Conservation (phyloP, 2,329 filamentous ascomycete genomes). For the Paraphaeosphaeria minitans region DNA sequence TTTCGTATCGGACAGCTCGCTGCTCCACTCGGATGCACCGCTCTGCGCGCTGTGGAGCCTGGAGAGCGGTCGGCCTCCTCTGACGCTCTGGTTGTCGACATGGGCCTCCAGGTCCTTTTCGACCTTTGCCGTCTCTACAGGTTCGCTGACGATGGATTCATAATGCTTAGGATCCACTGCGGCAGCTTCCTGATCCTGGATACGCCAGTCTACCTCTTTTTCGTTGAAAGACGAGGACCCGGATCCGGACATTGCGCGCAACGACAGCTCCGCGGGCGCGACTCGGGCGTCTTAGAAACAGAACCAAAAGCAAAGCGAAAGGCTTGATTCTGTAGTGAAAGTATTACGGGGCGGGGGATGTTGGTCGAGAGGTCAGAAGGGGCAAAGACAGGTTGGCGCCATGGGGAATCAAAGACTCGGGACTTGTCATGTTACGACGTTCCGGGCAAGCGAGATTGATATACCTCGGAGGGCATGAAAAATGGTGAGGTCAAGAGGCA, state of each 20-base stretch:
- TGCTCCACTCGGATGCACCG: conserved; percentile 36
- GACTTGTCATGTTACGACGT: not conserved
- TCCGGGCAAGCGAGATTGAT: conserved; percentile 7
- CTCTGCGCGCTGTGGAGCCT: conserved; percentile 37
- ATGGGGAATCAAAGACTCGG: not conserved
- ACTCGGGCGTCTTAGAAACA: conserved; percentile 4
- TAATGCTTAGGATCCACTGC: conserved; percentile 42
- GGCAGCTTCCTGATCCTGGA: conserved; percentile 44
- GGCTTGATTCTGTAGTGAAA: not conserved
- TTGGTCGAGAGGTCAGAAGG: not conserved
- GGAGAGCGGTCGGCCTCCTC: conserved; percentile 25
- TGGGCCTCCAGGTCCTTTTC: conserved; percentile 41
- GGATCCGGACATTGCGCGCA: conserved; percentile 23
- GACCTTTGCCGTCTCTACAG: conserved; percentile 41
- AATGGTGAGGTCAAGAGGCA: conserved; percentile 11
- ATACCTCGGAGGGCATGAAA: conserved; percentile 6
- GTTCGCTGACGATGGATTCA: conserved; percentile 49
- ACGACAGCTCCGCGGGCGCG: not conserved
- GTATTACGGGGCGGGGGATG: not conserved
- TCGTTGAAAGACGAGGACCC: conserved; percentile 24
- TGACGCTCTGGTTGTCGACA: conserved; percentile 24
- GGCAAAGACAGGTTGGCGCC: not conserved
- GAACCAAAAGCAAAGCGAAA: not conserved
- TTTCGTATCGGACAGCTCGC: conserved; percentile 34
- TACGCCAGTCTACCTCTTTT: conserved; percentile 46